A percentile compares a stretch with the other conserved stretches of the same genome.
Conservation (phyloP, 495 filamentous ascomycete genomes). For the Glonium stellatum region DNA sequence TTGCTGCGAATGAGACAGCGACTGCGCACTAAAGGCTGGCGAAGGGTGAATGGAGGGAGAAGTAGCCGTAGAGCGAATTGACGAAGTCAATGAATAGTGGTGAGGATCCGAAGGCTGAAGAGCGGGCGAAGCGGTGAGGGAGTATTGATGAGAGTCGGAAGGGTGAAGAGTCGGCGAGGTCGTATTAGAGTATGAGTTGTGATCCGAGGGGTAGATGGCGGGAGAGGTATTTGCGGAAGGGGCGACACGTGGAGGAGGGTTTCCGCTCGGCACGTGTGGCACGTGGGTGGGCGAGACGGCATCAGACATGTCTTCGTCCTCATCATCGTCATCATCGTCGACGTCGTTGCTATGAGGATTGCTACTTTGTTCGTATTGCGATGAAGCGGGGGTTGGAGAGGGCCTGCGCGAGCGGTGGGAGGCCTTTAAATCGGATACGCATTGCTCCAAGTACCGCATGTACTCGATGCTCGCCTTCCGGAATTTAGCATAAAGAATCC, state of each 20-base stretch:
- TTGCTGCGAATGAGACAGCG: conserved; percentile 10
- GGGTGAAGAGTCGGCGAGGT: conserved; percentile 18
- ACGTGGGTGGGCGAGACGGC: conserved; percentile 18
- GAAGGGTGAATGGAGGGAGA: conserved; percentile 26
- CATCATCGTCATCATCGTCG: conserved; percentile 28
- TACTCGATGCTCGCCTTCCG: conserved; percentile 90
- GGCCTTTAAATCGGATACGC: conserved; percentile 72
- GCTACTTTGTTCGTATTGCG: not conserved
- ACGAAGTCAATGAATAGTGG: conserved; percentile 23
- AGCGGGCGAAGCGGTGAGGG: conserved; percentile 18
- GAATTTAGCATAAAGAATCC: not conserved
- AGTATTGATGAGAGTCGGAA: conserved; percentile 13
- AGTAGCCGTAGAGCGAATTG: conserved; percentile 24
- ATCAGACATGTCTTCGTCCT: conserved; percentile 34
- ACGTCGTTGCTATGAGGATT: conserved; percentile 13
- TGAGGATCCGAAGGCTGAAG: conserved; percentile 18
- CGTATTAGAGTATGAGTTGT: conserved; percentile 20
- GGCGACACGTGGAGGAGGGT: conserved; percentile 10
- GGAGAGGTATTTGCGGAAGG: conserved; percentile 17
- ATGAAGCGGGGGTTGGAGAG: conserved; percentile 5
- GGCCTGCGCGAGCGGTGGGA: conserved; percentile 35
- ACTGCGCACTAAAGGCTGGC: conserved; percentile 23
- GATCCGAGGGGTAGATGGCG: conserved; percentile 21
- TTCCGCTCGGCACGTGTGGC: conserved; percentile 1
- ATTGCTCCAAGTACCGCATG: conserved; percentile 87